Base-by-base conservation (phyloP, 1,139 yeast species). In the Diutina scorzettiae region DNA sequence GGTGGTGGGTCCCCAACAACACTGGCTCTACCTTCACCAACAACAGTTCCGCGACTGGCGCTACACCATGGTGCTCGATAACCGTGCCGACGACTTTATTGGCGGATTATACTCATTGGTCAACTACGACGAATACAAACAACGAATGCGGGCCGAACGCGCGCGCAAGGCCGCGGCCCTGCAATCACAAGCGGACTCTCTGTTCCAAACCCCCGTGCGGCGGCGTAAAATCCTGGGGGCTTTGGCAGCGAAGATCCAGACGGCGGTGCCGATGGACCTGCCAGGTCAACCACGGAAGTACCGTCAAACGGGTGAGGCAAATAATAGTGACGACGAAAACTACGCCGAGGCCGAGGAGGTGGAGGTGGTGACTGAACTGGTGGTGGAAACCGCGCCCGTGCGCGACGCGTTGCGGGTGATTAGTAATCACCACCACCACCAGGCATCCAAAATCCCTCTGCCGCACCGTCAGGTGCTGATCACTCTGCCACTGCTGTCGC, bases 1-100 rank as follows among this genome's bases (percentile, higher is more conserved):
- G 98, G 97, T 91, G 14, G 98, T 91, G 30, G 98, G 98, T 0
- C 98, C 98, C 2, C 98, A 91, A 59, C 98, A 91, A 57, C 98
- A 91, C 63, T 91, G 98, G 98, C 69, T 91, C 44, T 93, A 91
- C 56, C 73, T 91, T 51, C 96, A 91, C 58, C 98, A 91, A 60
- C 82, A 87, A 58, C 96, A 87, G 52, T 91, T 91, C 60, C 73
- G 96, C 53, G 96, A 87, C 53, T 91, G 98, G 97, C 76, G 89
- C 57, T 83, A 81, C 53, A 87, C 96, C 6, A 87, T 85, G 95
- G 76, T 78, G n/a, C 60, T 85, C 45, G 86, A 81, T 50, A 76
- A 69, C 51, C 63, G 70, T 40, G 81, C 95, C 1, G 85, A 84
- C 49, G 76, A 70, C 28, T 66, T 76, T 33, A 76, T 89, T 45